Evolutionary conservation across 1,139 yeast genomes (phyloP).

Genomic region (Oligophagozyma castellii): DNA sequence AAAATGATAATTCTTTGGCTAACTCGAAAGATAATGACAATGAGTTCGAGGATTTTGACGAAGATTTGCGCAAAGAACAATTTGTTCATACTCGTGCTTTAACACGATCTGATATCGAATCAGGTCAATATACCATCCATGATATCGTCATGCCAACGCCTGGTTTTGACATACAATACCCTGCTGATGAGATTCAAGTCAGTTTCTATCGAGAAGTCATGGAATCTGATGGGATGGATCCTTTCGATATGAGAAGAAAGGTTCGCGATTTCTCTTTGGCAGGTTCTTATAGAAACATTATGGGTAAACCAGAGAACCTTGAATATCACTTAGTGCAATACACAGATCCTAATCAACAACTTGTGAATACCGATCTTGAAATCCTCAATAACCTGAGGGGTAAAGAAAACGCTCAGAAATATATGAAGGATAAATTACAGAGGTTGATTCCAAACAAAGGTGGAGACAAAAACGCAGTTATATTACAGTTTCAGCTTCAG

Average conservation of each 20-base stretch:
- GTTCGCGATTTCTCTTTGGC: constrained; percentile 82
- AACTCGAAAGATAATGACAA: constrained; percentile 14
- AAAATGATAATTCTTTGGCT: constrained; percentile 12
- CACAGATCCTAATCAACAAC: constrained; percentile 46
- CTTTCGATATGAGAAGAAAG: constrained; percentile 69
- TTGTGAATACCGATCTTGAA: constrained; percentile 76
- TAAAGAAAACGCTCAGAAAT: constrained; percentile 23
- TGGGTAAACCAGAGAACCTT: constrained; percentile 52
- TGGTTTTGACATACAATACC: constrained; percentile 80
- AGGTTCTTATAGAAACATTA: constrained; percentile 75
- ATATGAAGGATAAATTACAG: constrained; percentile 22
- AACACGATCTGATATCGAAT: constrained; percentile 56
- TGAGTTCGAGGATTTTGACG: constrained; percentile 40
- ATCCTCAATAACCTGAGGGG: constrained; percentile 34
- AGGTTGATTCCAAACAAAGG: constrained; percentile 29
- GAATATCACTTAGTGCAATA: constrained; percentile 56
- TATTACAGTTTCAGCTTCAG: constrained; percentile 65
- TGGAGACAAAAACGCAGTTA: constrained; percentile 52
- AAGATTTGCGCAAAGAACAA: constrained; percentile 44
- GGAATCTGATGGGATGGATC: constrained; percentile 74
- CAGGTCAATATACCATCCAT: constrained; percentile 48
- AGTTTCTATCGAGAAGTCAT: constrained; percentile 58
- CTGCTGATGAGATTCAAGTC: constrained; percentile 47
- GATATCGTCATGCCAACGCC: constrained; percentile 92
- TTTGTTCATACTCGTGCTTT: constrained; percentile 54